Percentiles rank a stretch among this genome's conserved stretches.
phyloP scores from a whole-genome alignment of 2,329 filamentous ascomycete species.

The Colletotrichum sp. region DNA sequence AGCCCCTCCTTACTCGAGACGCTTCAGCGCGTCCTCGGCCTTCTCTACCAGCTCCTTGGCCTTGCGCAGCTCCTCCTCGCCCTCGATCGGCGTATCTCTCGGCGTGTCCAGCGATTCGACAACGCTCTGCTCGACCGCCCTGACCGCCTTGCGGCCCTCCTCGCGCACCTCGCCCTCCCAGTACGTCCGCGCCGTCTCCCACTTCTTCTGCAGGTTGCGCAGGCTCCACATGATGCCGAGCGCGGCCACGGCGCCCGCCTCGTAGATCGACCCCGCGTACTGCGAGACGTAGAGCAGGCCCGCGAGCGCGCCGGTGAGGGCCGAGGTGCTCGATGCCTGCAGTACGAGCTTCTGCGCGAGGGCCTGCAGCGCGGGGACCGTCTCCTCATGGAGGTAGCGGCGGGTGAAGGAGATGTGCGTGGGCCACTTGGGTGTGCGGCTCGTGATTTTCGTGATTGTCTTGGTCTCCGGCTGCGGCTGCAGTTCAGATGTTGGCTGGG shows the following conservation, averaged over 20 bases:
- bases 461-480: constrained; percentile 17
- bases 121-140: constrained; percentile 59
- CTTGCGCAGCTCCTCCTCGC: constrained; percentile 38
- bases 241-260: constrained; percentile 66
- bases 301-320: constrained; percentile 60
- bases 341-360: constrained; percentile 77
- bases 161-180: constrained; percentile 73
- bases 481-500: constrained; percentile 34
- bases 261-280: constrained; percentile 59
- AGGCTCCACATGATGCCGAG: constrained; percentile 66
- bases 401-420: constrained; percentile 75
- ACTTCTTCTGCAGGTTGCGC: constrained; percentile 63
- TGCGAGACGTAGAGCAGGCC: constrained; percentile 62
- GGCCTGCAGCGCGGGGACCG: constrained; percentile 73
- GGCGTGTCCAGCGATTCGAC: constrained; percentile 47
- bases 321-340: constrained; percentile 76
- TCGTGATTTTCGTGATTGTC: constrained; percentile 6
- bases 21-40: constrained; percentile 53
- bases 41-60: constrained; percentile 51
- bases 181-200: constrained; percentile 63
- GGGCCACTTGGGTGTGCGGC: constrained; percentile 63
- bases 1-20: constrained; percentile 43
- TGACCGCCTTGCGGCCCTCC: constrained; percentile 67
- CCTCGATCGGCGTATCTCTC: constrained; percentile 26
- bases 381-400: constrained; percentile 67